A percentile compares a stretch with the other conserved stretches of the same genome.
These are phyloP conservation scores for Rhododendron molle DNA, from an alignment of 148 eudicot species.

Conservation along the genomic window DNA sequence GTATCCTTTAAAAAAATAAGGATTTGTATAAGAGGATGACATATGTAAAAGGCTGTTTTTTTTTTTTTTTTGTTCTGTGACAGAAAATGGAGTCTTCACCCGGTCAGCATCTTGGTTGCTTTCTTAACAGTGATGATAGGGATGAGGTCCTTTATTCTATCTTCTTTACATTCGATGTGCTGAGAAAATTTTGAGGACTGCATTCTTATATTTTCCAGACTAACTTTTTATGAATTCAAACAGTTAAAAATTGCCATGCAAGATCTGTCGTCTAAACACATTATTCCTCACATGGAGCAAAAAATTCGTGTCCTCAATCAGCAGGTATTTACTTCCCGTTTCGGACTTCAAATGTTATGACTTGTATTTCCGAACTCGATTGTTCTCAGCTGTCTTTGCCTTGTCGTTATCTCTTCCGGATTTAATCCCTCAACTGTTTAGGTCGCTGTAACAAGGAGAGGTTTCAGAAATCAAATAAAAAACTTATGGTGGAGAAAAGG, in stretches of 20 bases:
- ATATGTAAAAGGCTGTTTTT: conserved; percentile 1
- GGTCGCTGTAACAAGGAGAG: conserved; percentile 98
- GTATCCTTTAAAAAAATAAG: not conserved
- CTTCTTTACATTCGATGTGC: conserved; percentile 7
- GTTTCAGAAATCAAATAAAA: conserved; percentile 96
- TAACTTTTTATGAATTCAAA: conserved; percentile 18
- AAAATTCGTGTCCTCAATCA: conserved; percentile 80
- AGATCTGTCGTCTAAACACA: conserved; percentile 72
- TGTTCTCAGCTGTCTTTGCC: not conserved
- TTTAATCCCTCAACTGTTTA: conserved; percentile 23
- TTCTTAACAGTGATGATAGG: conserved; percentile 62
- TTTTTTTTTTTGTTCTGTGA: conserved; percentile 17
- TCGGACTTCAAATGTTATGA: conserved; percentile 3
- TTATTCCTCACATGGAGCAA: conserved; percentile 96
- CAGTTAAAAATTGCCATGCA: conserved; percentile 76
- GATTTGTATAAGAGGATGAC: not conserved
- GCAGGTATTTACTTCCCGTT: conserved; percentile 51
- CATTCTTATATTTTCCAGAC: not conserved
- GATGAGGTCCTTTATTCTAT: conserved; percentile 52
- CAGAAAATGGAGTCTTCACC: conserved; percentile 48
- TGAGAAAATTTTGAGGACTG: conserved; percentile 2
- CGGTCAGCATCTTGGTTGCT: conserved; percentile 44
- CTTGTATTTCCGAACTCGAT: not conserved
- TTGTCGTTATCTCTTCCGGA: conserved; percentile 7
- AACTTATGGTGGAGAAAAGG: conserved; percentile 99